Evolutionary conservation across 1,284 basidiomycete species (phyloP).

Genomic region (Malassezia brasiliensis): DNA sequence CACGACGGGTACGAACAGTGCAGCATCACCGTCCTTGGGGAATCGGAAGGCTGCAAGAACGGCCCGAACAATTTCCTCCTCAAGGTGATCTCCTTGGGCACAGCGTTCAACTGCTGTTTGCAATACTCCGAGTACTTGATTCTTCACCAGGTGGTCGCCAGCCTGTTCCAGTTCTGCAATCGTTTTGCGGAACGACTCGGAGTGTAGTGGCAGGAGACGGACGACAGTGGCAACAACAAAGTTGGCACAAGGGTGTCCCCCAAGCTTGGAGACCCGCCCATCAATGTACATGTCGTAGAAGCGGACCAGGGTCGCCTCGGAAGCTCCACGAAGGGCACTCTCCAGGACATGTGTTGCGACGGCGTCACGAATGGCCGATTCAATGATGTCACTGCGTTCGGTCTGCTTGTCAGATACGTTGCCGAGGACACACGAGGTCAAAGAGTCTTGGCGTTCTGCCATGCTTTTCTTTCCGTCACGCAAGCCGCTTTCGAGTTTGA

Average conservation of each 20-base stretch:
- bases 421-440: constrained; percentile 29
- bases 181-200: neutral
- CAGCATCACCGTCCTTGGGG: neutral
- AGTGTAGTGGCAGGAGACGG: constrained; percentile 11
- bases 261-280: constrained; percentile 32
- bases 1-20: constrained; percentile 15
- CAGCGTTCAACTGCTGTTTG: constrained; percentile 11
- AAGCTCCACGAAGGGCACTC: constrained; percentile 18
- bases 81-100: neutral
- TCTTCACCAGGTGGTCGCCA: constrained; percentile 12
- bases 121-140: constrained; percentile 7
- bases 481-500: constrained; percentile 20
- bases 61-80: neutral
- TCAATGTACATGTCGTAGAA: constrained; percentile 36
- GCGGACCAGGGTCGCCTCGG: constrained; percentile 10
- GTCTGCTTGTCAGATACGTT: constrained; percentile 1
- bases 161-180: constrained; percentile 12
- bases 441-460: constrained; percentile 14
- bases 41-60: constrained; percentile 12
- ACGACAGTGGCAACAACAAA: constrained; percentile 32
- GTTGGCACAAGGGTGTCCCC: constrained; percentile 40
- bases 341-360: constrained; percentile 41
- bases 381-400: constrained; percentile 27
- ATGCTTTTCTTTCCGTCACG: constrained; percentile 1
- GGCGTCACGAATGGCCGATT: constrained; percentile 37